A percentile compares a stretch with the other conserved stretches of the same genome.
Evolutionary conservation across 2,329 filamentous ascomycete genomes (phyloP).

Genomic region (Fusarium tjaetaba): DNA sequence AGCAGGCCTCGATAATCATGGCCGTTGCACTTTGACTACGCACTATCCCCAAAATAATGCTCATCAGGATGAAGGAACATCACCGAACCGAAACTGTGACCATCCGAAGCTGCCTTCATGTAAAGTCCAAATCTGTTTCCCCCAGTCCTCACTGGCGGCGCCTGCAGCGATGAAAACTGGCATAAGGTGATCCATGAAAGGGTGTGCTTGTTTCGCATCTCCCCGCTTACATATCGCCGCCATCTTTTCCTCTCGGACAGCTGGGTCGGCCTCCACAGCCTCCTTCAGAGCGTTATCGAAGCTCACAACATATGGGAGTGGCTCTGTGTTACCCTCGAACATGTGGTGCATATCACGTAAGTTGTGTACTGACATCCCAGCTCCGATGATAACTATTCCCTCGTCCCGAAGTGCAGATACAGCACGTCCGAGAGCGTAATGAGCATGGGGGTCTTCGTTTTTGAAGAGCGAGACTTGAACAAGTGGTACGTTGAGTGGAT

Average conservation of each 20-base stretch:
- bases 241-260: conserved; percentile 53
- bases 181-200: conserved; percentile 62
- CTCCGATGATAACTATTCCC: conserved; percentile 73
- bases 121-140: conserved; percentile 57
- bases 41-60: conserved; percentile 6
- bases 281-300: conserved; percentile 77
- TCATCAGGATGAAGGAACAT: conserved; percentile 39
- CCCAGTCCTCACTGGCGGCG: conserved; percentile 55
- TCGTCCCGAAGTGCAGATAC: conserved; percentile 73
- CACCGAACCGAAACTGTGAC: conserved; percentile 59
- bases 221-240: conserved; percentile 51
- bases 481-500: conserved; percentile 72
- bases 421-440: conserved; percentile 74
- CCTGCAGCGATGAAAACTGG: conserved; percentile 59
- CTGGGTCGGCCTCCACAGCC: conserved; percentile 61
- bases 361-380: conserved; percentile 81
- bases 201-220: conserved; percentile 59
- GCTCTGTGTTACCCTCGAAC: conserved; percentile 51
- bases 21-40: neutral
- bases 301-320: conserved; percentile 66
- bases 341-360: conserved; percentile 60
- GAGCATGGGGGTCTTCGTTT: conserved; percentile 70
- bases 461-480: conserved; percentile 78
- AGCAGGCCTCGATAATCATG: neutral
- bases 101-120: conserved; percentile 58